These are phyloP conservation scores for Colletotrichum magnum DNA, from an alignment of 2,329 filamentous ascomycete genomes.

Conservation along the genomic window DNA sequence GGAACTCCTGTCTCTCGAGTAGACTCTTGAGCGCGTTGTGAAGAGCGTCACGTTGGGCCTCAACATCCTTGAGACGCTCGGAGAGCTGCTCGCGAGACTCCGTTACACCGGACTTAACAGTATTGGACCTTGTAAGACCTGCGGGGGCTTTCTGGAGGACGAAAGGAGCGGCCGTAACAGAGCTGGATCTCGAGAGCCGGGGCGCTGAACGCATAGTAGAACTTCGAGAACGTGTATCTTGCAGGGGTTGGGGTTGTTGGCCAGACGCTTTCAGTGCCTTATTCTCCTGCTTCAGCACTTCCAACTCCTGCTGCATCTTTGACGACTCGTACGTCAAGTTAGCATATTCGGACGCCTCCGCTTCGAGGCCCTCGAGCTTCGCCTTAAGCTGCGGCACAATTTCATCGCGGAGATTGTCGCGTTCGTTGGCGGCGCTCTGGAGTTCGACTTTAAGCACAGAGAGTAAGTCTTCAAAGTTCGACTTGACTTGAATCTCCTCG, in stretches of 20 bases:
- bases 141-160: constrained; percentile 55
- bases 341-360: constrained; percentile 79
- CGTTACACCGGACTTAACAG: constrained; percentile 57
- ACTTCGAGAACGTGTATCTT: constrained; percentile 43
- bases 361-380: constrained; percentile 83
- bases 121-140: constrained; percentile 72
- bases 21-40: constrained; percentile 89
- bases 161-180: constrained; percentile 68
- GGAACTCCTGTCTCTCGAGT: constrained; percentile 86
- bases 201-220: constrained; percentile 41
- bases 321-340: constrained; percentile 84
- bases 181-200: constrained; percentile 74
- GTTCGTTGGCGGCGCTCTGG: constrained; percentile 85
- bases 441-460: constrained; percentile 87
- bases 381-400: constrained; percentile 84
- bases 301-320: constrained; percentile 89
- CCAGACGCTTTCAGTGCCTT: constrained; percentile 66
- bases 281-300: constrained; percentile 78
- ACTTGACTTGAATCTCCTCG: constrained; percentile 89
- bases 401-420: constrained; percentile 92
- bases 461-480: constrained; percentile 94
- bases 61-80: constrained; percentile 90
- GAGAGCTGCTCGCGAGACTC: constrained; percentile 79
- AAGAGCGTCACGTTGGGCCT: constrained; percentile 92
- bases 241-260: constrained; percentile 25